These are phyloP conservation scores for Sclerotinia trifoliorum DNA, from an alignment of 2,329 filamentous ascomycete species.

Conservation along the genomic window DNA sequence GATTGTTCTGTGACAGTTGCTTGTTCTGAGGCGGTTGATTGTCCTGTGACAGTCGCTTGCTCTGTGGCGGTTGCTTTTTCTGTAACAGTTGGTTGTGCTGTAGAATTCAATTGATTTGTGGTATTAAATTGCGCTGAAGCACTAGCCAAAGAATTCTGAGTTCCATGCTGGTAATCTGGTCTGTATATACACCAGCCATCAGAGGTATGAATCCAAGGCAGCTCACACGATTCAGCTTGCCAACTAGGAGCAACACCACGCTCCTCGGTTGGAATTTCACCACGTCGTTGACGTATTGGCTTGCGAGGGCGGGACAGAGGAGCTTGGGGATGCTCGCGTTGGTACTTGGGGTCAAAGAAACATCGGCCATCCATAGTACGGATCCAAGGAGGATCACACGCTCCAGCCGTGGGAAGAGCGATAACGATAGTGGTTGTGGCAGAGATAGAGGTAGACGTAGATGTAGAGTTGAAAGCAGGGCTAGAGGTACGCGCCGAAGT, in stretches of 20 bases:
- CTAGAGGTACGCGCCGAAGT: not conserved
- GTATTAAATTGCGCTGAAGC: not conserved
- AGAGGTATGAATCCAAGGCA: not conserved
- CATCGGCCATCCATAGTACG: slow-evolving; percentile 4
- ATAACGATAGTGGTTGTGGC: not conserved
- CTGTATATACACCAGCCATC: not conserved
- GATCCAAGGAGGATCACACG: not conserved
- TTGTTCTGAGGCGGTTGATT: not conserved
- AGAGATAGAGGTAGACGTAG: not conserved
- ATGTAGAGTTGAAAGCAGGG: not conserved
- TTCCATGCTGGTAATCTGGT: not conserved
- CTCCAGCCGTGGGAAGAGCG: not conserved
- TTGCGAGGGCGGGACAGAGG: not conserved
- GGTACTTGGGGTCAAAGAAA: slow-evolving; percentile 3
- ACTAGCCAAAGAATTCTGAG: not conserved
- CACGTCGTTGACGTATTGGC: not conserved
- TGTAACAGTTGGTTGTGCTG: not conserved
- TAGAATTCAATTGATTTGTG: not conserved
- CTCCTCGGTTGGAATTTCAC: not conserved
- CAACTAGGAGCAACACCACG: not conserved
- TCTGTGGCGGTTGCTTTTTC: not conserved
- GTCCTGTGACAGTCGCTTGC: too few relatives aligned
- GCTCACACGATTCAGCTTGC: not conserved
- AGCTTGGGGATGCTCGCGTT: not conserved
- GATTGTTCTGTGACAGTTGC: not conserved